Evolutionary conservation across 1,139 yeast species (phyloP).

Genomic region (Yamadazyma dushanensis): DNA sequence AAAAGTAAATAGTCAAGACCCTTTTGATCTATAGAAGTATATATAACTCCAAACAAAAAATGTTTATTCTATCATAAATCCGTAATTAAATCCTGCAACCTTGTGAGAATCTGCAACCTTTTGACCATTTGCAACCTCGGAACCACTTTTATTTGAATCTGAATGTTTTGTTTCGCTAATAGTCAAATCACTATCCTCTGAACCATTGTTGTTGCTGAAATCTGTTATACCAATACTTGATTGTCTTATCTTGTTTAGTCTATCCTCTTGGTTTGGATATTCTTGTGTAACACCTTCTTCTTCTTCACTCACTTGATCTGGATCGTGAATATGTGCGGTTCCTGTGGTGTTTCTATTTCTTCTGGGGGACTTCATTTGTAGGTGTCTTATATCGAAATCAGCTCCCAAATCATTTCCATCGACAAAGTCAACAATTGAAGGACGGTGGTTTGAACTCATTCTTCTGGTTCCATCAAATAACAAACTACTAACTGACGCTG

Average conservation of each 20-base stretch:
- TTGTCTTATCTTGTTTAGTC: constrained; percentile 2
- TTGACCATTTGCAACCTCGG: too few relatives aligned
- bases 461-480: constrained; percentile 26
- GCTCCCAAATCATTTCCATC: constrained; percentile 28
- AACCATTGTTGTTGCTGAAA: constrained; percentile 8
- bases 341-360: constrained; percentile 13
- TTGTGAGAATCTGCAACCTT: constrained; percentile 3
- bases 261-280: neutral
- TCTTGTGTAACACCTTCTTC: neutral
- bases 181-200: constrained; percentile 16
- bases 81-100: constrained; percentile 13
- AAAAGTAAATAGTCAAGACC: constrained; percentile 3
- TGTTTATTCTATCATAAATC: constrained; percentile 10
- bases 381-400: constrained; percentile 26
- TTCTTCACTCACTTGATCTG: constrained; percentile 8
- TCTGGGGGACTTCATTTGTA: constrained; percentile 36
- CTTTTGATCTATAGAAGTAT: neutral
- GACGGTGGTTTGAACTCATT: constrained; percentile 18
- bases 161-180: constrained; percentile 13
- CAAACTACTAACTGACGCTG: constrained; percentile 30
- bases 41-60: neutral
- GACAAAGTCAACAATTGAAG: constrained; percentile 26
- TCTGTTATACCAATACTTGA: constrained; percentile 3
- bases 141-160: neutral
- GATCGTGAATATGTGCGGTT: neutral